phyloP scores from a whole-genome alignment of 2,329 filamentous ascomycete genomes.

The Remersonia thermophila region DNA sequence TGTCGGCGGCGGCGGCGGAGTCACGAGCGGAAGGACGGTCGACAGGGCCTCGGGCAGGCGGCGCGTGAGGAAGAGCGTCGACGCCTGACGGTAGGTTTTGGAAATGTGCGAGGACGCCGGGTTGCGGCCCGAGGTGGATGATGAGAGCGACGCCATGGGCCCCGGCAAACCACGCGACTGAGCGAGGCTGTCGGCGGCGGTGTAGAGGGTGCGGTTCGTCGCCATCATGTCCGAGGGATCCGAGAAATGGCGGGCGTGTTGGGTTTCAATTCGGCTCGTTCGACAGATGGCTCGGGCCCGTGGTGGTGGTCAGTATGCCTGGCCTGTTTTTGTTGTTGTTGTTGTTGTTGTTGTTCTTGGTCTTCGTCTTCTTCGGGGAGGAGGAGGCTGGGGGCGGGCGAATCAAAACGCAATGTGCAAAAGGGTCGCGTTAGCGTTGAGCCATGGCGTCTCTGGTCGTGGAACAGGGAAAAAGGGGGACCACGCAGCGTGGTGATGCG shows the following conservation, averaged over 20 bases:
- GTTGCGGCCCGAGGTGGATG: constrained; percentile 51
- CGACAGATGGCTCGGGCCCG: too few species aligned
- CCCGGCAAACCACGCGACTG: constrained; percentile 44
- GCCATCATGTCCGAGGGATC: constrained; percentile 6
- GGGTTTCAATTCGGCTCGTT: too few species aligned
- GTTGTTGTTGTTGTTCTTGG: too few species aligned
- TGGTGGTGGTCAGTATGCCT: too few species aligned
- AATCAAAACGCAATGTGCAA: too few species aligned
- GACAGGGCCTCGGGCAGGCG: constrained; percentile 81
- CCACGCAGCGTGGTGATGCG: too few species aligned
- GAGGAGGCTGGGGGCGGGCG: too few species aligned
- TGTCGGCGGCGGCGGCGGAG: constrained; percentile 31
- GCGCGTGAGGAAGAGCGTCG: constrained; percentile 87
- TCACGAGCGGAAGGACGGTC: constrained; percentile 72
- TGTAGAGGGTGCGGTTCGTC: constrained; percentile 4
- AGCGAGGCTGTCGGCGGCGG: constrained; percentile 29
- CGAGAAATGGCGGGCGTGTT: not conserved
- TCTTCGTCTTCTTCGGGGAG: too few species aligned
- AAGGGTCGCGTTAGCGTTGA: too few species aligned
- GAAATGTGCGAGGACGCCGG: constrained; percentile 62
- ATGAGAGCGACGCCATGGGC: constrained; percentile 44
- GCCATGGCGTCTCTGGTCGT: too few species aligned
- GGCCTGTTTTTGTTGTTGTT: too few species aligned
- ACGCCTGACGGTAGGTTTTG: constrained; percentile 87
- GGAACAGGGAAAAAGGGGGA: too few species aligned